Evolutionary conservation across 257 asterid species (phyloP).

Genomic region (Nicotiana paniculata): DNA sequence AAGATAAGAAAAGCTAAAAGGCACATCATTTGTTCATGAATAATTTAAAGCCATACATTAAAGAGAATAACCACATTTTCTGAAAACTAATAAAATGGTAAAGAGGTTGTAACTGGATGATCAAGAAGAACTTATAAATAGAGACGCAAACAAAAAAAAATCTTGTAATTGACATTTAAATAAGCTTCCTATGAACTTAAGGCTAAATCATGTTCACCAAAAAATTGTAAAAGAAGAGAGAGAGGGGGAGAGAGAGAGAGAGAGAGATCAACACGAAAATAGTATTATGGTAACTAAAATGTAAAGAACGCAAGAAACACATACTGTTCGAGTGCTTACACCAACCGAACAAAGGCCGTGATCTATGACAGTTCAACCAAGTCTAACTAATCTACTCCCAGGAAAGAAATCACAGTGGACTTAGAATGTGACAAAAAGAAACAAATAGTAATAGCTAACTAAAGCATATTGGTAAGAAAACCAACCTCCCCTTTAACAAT

Average conservation of each 20-base stretch:
- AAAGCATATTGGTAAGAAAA: slow-evolving; percentile 1
- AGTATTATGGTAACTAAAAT: not conserved
- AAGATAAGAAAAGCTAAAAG: not conserved
- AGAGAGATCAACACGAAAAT: not conserved
- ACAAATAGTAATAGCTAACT: not conserved
- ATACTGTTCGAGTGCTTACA: not conserved
- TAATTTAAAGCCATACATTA: not conserved
- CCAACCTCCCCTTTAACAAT: slow-evolving; percentile 78
- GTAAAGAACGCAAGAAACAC: not conserved
- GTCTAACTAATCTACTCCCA: not conserved
- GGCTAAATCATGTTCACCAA: not conserved
- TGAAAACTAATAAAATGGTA: not conserved
- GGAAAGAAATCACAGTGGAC: not conserved
- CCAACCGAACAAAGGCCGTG: not conserved
- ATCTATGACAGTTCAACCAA: not conserved
- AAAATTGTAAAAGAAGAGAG: not conserved
- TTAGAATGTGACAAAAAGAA: not conserved
- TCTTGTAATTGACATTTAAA: not conserved
- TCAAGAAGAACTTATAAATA: not conserved
- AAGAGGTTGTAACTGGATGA: not conserved
- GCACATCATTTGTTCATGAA: not conserved
- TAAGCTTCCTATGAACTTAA: not conserved
- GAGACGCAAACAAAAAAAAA: not conserved
- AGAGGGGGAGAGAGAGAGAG: not conserved
- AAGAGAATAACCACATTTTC: not conserved